Percentiles rank a stretch among this genome's conserved stretches.
phyloP scores from a whole-genome alignment of 1,284 basidiomycete species.

The Boletus chippewaensis region DNA sequence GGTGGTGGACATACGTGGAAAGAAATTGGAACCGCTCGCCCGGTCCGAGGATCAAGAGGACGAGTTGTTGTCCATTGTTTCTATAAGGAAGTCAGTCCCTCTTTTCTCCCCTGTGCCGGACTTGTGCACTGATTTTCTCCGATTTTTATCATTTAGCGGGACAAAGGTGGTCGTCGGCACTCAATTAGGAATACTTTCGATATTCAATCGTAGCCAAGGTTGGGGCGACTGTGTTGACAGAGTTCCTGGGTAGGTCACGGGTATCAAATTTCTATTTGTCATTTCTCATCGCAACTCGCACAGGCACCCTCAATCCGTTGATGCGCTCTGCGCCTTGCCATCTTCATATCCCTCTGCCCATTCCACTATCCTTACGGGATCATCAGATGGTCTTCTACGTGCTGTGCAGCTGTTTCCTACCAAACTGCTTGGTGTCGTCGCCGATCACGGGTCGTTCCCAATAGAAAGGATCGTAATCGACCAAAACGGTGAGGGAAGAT shows the following conservation, averaged over 20 bases:
- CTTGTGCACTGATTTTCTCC: neutral
- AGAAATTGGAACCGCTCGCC: constrained; percentile 64
- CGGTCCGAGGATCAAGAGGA: constrained; percentile 95
- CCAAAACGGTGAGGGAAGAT: constrained; percentile 52
- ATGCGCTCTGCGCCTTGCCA: constrained; percentile 73
- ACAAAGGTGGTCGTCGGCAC: constrained; percentile 86
- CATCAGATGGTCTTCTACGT: constrained; percentile 87
- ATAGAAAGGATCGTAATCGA: constrained; percentile 78
- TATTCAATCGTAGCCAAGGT: constrained; percentile 83
- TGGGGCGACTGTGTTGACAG: constrained; percentile 93
- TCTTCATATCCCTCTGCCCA: constrained; percentile 56
- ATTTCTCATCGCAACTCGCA: constrained; percentile 10
- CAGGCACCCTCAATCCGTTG: constrained; percentile 84
- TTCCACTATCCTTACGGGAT: constrained; percentile 83
- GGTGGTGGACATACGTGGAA: constrained; percentile 82
- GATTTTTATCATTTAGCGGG: constrained; percentile 39
- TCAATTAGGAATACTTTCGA: constrained; percentile 83
- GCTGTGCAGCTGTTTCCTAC: constrained; percentile 88
- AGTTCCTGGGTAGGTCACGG: constrained; percentile 64
- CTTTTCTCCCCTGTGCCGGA: neutral
- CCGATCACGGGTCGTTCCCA: constrained; percentile 86
- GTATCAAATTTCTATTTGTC: neutral
- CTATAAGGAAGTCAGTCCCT: constrained; percentile 66
- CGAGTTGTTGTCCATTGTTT: constrained; percentile 78
- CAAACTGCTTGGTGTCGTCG: constrained; percentile 84